Percentiles rank a stretch among this genome's conserved stretches.
phyloP scores from a whole-genome alignment of 2,329 filamentous ascomycete genomes.

The Ceratocystis papillata region DNA sequence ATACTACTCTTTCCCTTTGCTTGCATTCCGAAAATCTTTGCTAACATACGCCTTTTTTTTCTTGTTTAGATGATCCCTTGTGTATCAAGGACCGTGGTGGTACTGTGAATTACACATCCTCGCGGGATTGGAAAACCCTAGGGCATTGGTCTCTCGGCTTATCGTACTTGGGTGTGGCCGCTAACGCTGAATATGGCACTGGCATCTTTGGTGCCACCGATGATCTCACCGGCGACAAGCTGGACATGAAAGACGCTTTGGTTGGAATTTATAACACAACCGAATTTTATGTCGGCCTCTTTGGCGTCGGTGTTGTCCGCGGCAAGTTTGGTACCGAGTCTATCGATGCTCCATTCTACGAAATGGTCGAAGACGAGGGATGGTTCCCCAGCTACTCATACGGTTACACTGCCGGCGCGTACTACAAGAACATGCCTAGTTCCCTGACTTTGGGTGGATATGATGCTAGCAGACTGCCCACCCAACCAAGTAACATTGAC shows the following conservation, averaged over 20 bases:
- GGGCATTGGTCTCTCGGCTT: conserved; percentile 52
- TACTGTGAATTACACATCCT: conserved; percentile 44
- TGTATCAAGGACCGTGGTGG: conserved; percentile 50
- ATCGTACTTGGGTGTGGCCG: conserved; percentile 45
- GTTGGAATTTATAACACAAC: conserved; percentile 47
- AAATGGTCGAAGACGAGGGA: conserved; percentile 48
- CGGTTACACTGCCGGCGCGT: conserved; percentile 65
- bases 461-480: conserved; percentile 47
- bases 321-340: conserved; percentile 42
- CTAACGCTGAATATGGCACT: conserved; percentile 55
- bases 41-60: neutral
- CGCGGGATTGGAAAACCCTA: conserved; percentile 47
- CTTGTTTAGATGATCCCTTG: conserved; percentile 35
- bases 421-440: conserved; percentile 43
- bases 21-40: neutral
- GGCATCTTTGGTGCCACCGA: conserved; percentile 39
- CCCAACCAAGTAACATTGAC: conserved; percentile 44
- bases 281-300: conserved; percentile 43
- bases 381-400: conserved; percentile 62
- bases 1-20: conserved; percentile 27
- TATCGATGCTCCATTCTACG: conserved; percentile 42
- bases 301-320: conserved; percentile 46
- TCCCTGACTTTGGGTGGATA: conserved; percentile 60
- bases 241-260: conserved; percentile 38
- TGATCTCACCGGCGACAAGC: conserved; percentile 32